phyloP scores from a whole-genome alignment of 257 asterid species.

The Scutellaria galericulata region DNA sequence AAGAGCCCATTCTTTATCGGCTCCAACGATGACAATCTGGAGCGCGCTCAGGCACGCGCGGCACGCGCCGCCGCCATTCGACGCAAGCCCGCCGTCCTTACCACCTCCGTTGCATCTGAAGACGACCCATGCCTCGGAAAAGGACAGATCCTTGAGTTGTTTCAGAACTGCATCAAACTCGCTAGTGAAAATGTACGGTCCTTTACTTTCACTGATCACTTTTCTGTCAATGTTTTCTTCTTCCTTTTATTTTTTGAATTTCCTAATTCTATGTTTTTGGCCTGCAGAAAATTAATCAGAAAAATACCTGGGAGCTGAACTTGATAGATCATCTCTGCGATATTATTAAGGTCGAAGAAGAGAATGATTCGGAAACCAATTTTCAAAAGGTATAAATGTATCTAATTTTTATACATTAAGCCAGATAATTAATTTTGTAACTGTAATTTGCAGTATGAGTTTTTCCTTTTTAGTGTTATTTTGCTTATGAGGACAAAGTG shows the following conservation, averaged over 20 bases:
- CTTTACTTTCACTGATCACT: conserved; percentile 2
- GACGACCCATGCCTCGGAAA: conserved; percentile 63
- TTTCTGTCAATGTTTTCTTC: neutral
- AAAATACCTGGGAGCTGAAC: conserved; percentile 95
- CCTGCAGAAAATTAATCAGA: conserved; percentile 87
- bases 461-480: neutral
- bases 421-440: neutral
- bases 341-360: conserved; percentile 80
- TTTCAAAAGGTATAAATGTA: conserved; percentile 75
- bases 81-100: conserved; percentile 54
- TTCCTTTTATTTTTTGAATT: neutral
- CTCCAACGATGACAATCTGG: conserved; percentile 87
- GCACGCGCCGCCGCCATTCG: conserved; percentile 94
- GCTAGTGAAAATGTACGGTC: conserved; percentile 85
- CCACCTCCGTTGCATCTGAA: conserved; percentile 39
- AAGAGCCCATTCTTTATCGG: conserved; percentile 80
- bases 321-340: conserved; percentile 89
- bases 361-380: conserved; percentile 81
- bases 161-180: conserved; percentile 92
- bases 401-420: neutral
- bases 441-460: neutral
- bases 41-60: conserved; percentile 96
- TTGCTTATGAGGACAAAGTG: neutral
- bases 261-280: conserved; percentile 15
- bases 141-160: conserved; percentile 82